Evolutionary conservation across 768 basidiomycete species (phyloP), one percentile per base, ranked within the genome.

Genomic region (Psilocybe sp.): DNA sequence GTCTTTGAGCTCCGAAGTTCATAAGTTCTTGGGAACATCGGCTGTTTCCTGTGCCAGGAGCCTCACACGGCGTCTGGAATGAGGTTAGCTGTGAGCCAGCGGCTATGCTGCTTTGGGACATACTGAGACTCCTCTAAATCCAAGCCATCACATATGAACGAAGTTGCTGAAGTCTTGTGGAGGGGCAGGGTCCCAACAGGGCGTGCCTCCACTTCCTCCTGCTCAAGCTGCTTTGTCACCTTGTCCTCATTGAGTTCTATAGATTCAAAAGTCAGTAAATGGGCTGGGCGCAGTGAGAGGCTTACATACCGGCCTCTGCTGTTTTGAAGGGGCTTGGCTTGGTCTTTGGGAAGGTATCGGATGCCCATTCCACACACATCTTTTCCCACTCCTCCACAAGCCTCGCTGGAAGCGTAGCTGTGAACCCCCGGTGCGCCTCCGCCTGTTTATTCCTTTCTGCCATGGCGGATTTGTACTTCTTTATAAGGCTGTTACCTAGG

Each of bases 371-470:
- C 3, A 18, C 31, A n/a, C 50, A 51, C 28, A 47, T 47, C 18
- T 12, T 10, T 10, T 34, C 36, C 50, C 44, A 46, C 7, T 5
- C 19, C 14, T 12, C 37, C 14, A 32, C 38, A 11, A 40, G 16
- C 28, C 7, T 5, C 7, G 3, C 8, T n/a, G 36, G 20, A 31
- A 51, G 28, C 2, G 50, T 40, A 8, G 36, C 31, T 7, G 44
- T 46, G n/a, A 51, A 51, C 4, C 50, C 50, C 3, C 40, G 16
- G 35, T 53, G 52, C 8, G 52, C 56, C 18, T 53, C 52, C 2
- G 37, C 36, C 16, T 57, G 56, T 28, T 43, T 37, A 43, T 57
- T 53, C 28, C 52, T 18, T 2, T 53, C 37, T 0, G 46, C 39
- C 0, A 57, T 12, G 2, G 47, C 56, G 8, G 15, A 46, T 8